Conservation (phyloP, 192 early-diverging fungal species). For the Spizellomyces punctatus region DNA sequence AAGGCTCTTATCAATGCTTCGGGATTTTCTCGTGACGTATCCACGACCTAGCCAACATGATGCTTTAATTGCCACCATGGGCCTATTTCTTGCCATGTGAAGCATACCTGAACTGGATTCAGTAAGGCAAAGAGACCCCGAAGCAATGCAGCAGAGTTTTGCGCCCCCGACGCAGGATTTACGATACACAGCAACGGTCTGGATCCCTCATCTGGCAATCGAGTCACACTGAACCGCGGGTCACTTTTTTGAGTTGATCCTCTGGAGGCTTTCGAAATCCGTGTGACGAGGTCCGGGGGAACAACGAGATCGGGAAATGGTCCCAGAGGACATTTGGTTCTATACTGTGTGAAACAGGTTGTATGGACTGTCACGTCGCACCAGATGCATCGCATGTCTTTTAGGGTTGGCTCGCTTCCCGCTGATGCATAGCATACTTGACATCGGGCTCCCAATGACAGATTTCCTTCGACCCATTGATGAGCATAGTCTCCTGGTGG, state of each 20-base stretch:
- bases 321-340: slow-evolving; percentile 19
- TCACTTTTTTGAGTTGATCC: slow-evolving; percentile 20
- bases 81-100: neutral
- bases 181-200: slow-evolving; percentile 40
- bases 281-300: slow-evolving; percentile 20
- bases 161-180: slow-evolving; percentile 48
- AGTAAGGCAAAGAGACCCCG: slow-evolving; percentile 35
- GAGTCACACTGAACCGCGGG: slow-evolving; percentile 17
- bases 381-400: slow-evolving; percentile 33
- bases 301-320: slow-evolving; percentile 21
- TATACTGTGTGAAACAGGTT: slow-evolving; percentile 26
- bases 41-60: slow-evolving; percentile 28
- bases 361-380: slow-evolving; percentile 32
- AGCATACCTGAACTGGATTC: slow-evolving; percentile 44
- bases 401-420: slow-evolving; percentile 30
- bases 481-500: slow-evolving; percentile 13
- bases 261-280: slow-evolving; percentile 18
- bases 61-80: neutral
- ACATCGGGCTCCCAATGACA: slow-evolving; percentile 27
- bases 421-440: slow-evolving; percentile 22
- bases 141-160: slow-evolving; percentile 39
- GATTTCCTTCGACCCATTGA: slow-evolving; percentile 37
- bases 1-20: slow-evolving; percentile 31
- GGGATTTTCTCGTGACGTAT: slow-evolving; percentile 34
- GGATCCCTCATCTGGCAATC: slow-evolving; percentile 6